Conservation (phyloP, 1,139 yeast species). For the Pichia sp. region DNA sequence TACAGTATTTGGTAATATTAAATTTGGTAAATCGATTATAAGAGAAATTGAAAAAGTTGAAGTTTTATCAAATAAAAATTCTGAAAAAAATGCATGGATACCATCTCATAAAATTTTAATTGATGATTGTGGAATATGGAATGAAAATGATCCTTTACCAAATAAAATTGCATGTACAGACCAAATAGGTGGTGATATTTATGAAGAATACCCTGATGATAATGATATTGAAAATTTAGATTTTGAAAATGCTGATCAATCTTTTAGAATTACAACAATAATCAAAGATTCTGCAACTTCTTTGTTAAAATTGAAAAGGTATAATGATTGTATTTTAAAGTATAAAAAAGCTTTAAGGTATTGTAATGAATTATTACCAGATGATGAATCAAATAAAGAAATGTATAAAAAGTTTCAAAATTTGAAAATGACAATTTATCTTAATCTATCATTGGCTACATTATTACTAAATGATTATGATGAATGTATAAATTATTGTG, state of each 20-base stretch:
- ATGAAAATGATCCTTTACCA: conserved; percentile 46
- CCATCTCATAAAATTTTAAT: conserved; percentile 42
- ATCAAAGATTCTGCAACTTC: conserved; percentile 65
- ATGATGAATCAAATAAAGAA: conserved; percentile 55
- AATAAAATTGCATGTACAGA: conserved; percentile 57
- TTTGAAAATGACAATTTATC: conserved; percentile 54
- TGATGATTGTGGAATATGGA: conserved; percentile 63
- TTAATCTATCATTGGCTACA: conserved; percentile 51
- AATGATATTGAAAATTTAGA: conserved; percentile 51
- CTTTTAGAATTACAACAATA: conserved; percentile 42
- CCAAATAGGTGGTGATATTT: conserved; percentile 58
- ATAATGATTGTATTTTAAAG: conserved; percentile 49
- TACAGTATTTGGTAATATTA: conserved; percentile 64
- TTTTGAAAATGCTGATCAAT: conserved; percentile 37
- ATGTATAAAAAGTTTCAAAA: conserved; percentile 44
- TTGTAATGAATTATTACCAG: conserved; percentile 67
- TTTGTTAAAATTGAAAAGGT: conserved; percentile 48
- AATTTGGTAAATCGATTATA: conserved; percentile 65
- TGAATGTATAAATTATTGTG: conserved; percentile 46
- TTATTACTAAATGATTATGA: conserved; percentile 42
- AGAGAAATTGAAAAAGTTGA: conserved; percentile 53
- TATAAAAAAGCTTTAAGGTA: conserved; percentile 60
- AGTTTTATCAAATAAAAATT: conserved; percentile 30
- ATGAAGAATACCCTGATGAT: conserved; percentile 73
- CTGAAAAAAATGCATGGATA: conserved; percentile 30